Percentiles rank a stretch among this genome's conserved stretches.
Conservation (phyloP, 139 green algal species). For the Asterochloris sp. region DNA sequence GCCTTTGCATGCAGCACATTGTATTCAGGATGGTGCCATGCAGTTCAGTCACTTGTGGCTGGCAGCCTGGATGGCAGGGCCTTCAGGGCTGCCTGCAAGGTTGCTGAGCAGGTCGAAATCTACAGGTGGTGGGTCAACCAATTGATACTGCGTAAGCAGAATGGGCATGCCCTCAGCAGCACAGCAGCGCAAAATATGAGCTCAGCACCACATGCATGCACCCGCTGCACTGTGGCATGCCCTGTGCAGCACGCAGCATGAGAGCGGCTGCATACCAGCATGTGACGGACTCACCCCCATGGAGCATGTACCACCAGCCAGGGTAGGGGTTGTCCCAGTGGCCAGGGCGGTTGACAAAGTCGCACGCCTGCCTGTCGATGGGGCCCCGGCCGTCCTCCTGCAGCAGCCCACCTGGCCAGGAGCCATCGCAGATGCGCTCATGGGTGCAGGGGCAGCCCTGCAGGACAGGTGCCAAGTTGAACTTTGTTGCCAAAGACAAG, state of each 20-base stretch:
- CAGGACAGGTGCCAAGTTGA: background rate
- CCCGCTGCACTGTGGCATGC: too few relatives aligned
- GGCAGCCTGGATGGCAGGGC: too few relatives aligned
- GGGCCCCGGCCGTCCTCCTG: background rate
- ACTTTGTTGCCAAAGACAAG: background rate
- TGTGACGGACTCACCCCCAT: background rate
- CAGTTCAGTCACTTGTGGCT: too few relatives aligned
- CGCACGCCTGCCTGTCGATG: background rate
- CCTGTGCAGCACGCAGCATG: background rate
- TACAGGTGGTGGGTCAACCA: too few relatives aligned
- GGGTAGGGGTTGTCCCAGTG: background rate
- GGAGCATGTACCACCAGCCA: conserved; percentile 9
- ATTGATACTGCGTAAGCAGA: too few relatives aligned
- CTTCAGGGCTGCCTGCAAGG: too few relatives aligned
- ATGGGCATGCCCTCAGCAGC: background rate
- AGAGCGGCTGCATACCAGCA: too few relatives aligned
- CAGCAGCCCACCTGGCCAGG: background rate
- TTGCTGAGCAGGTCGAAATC: too few relatives aligned
- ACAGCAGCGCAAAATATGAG: background rate
- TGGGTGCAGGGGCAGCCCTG: background rate
- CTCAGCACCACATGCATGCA: background rate
- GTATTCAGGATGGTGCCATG: too few relatives aligned
- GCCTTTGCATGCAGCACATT: too few relatives aligned
- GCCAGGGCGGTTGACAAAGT: background rate
- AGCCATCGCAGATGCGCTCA: background rate